Base-by-base conservation (phyloP, 1,284 basidiomycete genomes). In the Phlebopus sp. region DNA sequence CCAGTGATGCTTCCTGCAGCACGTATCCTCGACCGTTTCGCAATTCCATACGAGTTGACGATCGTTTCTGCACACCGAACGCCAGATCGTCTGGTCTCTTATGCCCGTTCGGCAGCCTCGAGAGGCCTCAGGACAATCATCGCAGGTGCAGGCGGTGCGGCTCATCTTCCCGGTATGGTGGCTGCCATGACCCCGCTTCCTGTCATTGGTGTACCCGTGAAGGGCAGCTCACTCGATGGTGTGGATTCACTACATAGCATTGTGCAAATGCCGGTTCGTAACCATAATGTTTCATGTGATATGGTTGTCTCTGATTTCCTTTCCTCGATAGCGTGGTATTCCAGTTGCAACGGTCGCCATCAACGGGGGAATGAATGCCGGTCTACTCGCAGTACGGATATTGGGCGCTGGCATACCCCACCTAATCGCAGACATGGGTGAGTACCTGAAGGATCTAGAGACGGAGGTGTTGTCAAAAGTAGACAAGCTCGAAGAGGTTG, bases 161-260 rank as follows among this genome's bases (percentile, higher is more conserved):
- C 97, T 4, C 96, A 99, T 71, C 72, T 99, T 9, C 96, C 97
- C 0, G 97, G 97, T 0, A 99, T 99, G 97, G 91, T 98, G 0
- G 95, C 95, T 2, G 86, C 91, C 11, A 86, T 97, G 83, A 97
- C 95, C 0, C 76, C 84, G 2, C 70, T 99, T 45, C 96, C 97
- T 0, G 93, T 99, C 2, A 85, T 99, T 38, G 96, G 97, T 23
- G 96, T 99, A 0, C 96, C 96, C 1, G 95, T 99, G 47, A 97
- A 96, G 66, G 95, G 92, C 11, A 94, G 91, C 66, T 81, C 86
- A 0, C 75, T 99, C 18, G 96, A 97, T 67, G 96, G 96, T 4
- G 94, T 99, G 0, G 96, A 99, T 69, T 94, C 92, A 18, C 70
- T 99, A 56, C 87, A 97, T 67, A 95, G 91, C 64, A 99, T 99